Conservation (phyloP, 148 eudicot genomes). For the Amaranthus palmeri region DNA sequence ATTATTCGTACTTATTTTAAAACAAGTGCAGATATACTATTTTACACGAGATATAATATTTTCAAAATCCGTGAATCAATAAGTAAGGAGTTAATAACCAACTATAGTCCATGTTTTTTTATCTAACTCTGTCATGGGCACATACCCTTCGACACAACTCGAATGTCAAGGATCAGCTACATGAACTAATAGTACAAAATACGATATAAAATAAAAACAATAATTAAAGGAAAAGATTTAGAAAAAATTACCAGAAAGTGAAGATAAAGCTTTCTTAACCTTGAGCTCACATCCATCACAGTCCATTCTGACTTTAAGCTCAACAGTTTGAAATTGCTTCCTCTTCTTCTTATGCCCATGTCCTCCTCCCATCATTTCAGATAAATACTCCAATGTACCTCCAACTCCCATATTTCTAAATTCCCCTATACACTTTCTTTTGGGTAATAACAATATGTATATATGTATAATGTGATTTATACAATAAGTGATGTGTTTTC, state of each 20-base stretch:
- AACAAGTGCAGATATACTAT: too few species aligned
- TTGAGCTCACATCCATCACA: conserved; percentile 91
- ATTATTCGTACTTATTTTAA: too few species aligned
- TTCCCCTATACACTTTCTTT: too few species aligned
- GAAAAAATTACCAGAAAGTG: conserved; percentile 46
- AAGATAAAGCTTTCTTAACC: conserved; percentile 66
- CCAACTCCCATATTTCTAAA: conserved; percentile 48
- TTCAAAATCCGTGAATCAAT: too few species aligned
- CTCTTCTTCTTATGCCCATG: conserved; percentile 56
- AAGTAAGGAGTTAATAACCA: too few species aligned
- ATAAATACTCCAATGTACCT: conserved; percentile 65
- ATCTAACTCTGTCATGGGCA: too few species aligned
- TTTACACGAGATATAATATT: too few species aligned
- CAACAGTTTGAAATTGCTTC: conserved; percentile 69
- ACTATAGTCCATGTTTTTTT: too few species aligned
- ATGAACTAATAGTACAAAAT: neutral
- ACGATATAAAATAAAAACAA: neutral
- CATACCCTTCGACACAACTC: too few species aligned
- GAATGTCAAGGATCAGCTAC: too few species aligned
- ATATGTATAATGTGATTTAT: neutral
- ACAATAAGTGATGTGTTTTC: neutral
- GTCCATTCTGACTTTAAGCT: conserved; percentile 82
- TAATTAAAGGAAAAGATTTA: neutral
- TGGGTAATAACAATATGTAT: too few species aligned
- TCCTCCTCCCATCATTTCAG: conserved; percentile 54